These are phyloP conservation scores for Pleurotus platypus DNA, from an alignment of 768 basidiomycete genomes.

Conservation along the genomic window DNA sequence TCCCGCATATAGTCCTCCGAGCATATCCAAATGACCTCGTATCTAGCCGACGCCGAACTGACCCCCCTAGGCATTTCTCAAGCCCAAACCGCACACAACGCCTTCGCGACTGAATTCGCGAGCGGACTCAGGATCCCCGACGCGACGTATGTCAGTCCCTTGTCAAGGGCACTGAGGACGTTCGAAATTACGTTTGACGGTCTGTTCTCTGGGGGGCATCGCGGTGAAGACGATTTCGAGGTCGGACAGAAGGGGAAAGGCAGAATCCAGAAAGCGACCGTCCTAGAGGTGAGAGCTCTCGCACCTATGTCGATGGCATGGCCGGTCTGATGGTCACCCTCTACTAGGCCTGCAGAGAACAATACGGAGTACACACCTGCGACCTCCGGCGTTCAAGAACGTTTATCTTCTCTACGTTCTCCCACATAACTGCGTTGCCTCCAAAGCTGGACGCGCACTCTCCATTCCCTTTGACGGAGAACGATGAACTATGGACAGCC, in stretches of 20 bases:
- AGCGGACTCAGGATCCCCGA: slow-evolving; percentile 48
- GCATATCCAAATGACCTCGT: neutral
- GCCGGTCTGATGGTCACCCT: neutral
- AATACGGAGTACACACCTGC: slow-evolving; percentile 66
- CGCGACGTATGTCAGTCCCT: slow-evolving; percentile 58
- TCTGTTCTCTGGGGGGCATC: slow-evolving; percentile 5
- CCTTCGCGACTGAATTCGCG: slow-evolving; percentile 46
- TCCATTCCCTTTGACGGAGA: slow-evolving; percentile 39
- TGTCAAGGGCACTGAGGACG: slow-evolving; percentile 60
- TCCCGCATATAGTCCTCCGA: neutral
- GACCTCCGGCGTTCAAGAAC: slow-evolving; percentile 54
- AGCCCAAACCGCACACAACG: slow-evolving; percentile 38
- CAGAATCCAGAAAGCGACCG: no score
- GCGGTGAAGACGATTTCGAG: no score
- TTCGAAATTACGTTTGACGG: slow-evolving; percentile 48
- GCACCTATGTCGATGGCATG: neutral
- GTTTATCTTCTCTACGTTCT: slow-evolving; percentile 46
- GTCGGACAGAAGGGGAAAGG: no score
- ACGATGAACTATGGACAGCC: slow-evolving; percentile 58
- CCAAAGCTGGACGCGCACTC: slow-evolving; percentile 43
- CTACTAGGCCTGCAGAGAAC: slow-evolving; percentile 62
- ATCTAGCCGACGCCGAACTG: slow-evolving; percentile 60
- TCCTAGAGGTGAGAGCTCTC: neutral
- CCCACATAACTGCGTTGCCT: slow-evolving; percentile 29
- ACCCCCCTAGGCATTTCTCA: slow-evolving; percentile 56